Evolutionary conservation across 2,329 filamentous ascomycete species (phyloP), one percentile per base, ranked within the genome.

Genomic region (Claviceps pusilla): DNA sequence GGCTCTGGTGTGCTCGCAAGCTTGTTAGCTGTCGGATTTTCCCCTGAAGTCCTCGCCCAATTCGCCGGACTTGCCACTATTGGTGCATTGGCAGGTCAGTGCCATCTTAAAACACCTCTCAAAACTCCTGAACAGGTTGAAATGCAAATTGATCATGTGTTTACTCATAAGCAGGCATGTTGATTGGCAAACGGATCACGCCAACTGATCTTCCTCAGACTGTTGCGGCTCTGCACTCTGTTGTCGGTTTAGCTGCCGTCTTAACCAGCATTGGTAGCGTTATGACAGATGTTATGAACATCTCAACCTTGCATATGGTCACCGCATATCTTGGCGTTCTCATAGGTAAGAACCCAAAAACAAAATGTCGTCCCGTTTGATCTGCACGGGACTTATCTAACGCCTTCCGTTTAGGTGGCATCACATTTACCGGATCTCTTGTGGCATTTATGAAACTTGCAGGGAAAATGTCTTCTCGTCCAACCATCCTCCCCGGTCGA

Each of bases 361-460:
- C n/a, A n/a, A 10, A 10, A 7, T 12, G 19, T 50, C 0, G 7
- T 24, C 37, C 7, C 19, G 12, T 19, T 7, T 1, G 19, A 43
- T 10, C 28, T 11, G 10, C 33, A 12, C 3, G 10, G 16, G 33
- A n/a, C 35, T 35, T 6, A 16, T 49, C 37, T 54, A 31, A 54
- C 52, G 11, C 31, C 28, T 28, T 14, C 2, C 16, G n/a, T 48
- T 16, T 46, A 76, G 75, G 79, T 59, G 89, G 89, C 54, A 83
- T 95, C 39, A 95, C 89, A 0, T 95, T 95, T 64, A 95, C 89
- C 0, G 89, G 89, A 2, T 93, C 87, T 2, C 84, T 95, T 51
- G 87, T 95, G 0, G 89, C 89, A 0, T 95, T 94, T 69, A 68
- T 94, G 64, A 95, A 95, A 67, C 80, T 95, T 1, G 83, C 86